A percentile compares a stretch with the other conserved stretches of the same genome.
Conservation (phyloP, 768 basidiomycete species). For the Mycena indigotica region DNA sequence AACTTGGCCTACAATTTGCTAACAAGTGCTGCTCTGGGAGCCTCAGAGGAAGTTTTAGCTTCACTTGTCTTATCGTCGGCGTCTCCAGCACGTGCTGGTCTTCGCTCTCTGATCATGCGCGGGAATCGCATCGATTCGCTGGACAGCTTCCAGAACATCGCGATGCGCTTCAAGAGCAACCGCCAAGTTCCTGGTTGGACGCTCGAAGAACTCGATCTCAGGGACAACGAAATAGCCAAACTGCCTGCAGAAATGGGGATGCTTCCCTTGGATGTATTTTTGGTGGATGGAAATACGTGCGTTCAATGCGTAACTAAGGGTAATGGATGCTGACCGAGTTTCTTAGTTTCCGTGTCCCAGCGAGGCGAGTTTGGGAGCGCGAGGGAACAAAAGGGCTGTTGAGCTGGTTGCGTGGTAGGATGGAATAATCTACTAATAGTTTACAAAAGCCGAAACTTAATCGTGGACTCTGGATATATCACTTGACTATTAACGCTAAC, state of each 20-base stretch:
- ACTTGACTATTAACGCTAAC: too few species aligned
- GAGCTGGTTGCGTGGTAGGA: constrained; percentile 75
- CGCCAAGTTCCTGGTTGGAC: constrained; percentile 67
- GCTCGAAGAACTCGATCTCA: constrained; percentile 78
- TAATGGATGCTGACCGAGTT: neutral
- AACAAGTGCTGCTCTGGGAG: constrained; percentile 50
- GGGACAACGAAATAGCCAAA: constrained; percentile 79
- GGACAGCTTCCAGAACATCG: constrained; percentile 61
- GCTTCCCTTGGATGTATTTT: constrained; percentile 75
- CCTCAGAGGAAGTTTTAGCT: constrained; percentile 46
- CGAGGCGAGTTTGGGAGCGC: constrained; percentile 81
- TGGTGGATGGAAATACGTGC: constrained; percentile 85
- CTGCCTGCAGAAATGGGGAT: constrained; percentile 72
- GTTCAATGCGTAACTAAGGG: constrained; percentile 31
- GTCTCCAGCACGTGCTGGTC: constrained; percentile 51
- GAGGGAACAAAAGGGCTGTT: constrained; percentile 83
- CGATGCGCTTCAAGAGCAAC: constrained; percentile 68
- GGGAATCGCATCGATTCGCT: constrained; percentile 69
- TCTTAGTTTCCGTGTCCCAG: constrained; percentile 76
- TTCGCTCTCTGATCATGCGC: constrained; percentile 65
- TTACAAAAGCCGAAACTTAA: too few species aligned
- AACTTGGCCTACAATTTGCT: constrained; percentile 78
- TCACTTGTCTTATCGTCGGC: constrained; percentile 54
- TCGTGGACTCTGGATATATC: too few species aligned
- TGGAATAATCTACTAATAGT: constrained; percentile 51